These are phyloP conservation scores for Polyplosphaeria fusca DNA, from an alignment of 495 filamentous ascomycete genomes.

Conservation along the genomic window DNA sequence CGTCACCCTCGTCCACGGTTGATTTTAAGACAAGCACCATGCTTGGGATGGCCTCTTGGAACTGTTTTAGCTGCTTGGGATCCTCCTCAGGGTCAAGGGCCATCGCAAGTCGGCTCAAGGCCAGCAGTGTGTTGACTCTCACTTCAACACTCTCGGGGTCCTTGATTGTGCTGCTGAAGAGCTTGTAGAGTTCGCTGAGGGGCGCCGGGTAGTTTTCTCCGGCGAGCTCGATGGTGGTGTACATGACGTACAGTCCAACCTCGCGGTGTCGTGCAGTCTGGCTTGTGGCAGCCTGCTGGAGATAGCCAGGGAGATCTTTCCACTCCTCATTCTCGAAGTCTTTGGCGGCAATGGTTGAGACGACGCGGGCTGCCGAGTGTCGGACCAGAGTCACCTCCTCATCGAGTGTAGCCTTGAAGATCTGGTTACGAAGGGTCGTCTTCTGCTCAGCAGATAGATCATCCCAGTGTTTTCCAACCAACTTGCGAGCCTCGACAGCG, in stretches of 20 bases:
- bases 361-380: slow-evolving; percentile 82
- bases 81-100: slow-evolving; percentile 84
- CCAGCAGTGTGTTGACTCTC: slow-evolving; percentile 89
- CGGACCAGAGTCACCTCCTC: slow-evolving; percentile 71
- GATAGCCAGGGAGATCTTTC: slow-evolving; percentile 71
- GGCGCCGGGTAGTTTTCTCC: slow-evolving; percentile 75
- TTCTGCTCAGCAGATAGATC: slow-evolving; percentile 63
- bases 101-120: slow-evolving; percentile 84
- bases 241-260: slow-evolving; percentile 88
- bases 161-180: slow-evolving; percentile 82
- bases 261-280: slow-evolving; percentile 74
- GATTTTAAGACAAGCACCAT: slow-evolving; percentile 90
- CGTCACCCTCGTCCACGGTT: slow-evolving; percentile 71
- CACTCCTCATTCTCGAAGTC: slow-evolving; percentile 87
- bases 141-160: slow-evolving; percentile 90
- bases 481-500: slow-evolving; percentile 76
- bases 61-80: slow-evolving; percentile 61
- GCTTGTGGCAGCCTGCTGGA: slow-evolving; percentile 69
- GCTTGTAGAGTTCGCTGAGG: slow-evolving; percentile 69
- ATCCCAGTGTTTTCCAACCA: slow-evolving; percentile 85
- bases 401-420: slow-evolving; percentile 75
- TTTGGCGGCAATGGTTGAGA: slow-evolving; percentile 79
- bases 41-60: slow-evolving; percentile 74
- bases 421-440: slow-evolving; percentile 69
- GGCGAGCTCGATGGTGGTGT: slow-evolving; percentile 80